Conservation (phyloP, 1,139 yeast genomes). For the Hansenula lynferdii region DNA sequence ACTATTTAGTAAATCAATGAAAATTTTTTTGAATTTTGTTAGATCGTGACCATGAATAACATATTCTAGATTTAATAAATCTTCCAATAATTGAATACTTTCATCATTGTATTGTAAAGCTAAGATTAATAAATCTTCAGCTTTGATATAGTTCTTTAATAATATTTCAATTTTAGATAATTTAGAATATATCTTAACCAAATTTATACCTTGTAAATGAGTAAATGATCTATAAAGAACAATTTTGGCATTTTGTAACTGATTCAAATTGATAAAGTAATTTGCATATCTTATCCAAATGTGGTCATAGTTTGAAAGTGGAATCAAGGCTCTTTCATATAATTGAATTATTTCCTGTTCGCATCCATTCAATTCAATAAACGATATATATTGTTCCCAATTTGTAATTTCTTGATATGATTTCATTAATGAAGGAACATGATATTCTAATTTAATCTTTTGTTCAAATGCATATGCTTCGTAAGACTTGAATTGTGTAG, state of each 20-base stretch:
- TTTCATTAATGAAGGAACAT: conserved; percentile 35
- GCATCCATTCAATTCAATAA: conserved; percentile 37
- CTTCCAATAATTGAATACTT: no score
- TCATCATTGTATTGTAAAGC: conserved; percentile 26
- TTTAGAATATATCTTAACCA: no score
- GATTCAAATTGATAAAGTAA: conserved; percentile 30
- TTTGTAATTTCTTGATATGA: conserved; percentile 42
- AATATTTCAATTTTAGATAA: conserved; percentile 33
- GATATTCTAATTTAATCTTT: conserved; percentile 46
- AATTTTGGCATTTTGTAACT: conserved; percentile 32
- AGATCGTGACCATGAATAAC: conserved; percentile 2
- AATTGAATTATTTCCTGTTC: conserved; percentile 32
- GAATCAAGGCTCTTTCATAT: conserved; percentile 55
- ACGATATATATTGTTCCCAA: conserved; percentile 62
- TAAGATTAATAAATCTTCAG: conserved; percentile 32
- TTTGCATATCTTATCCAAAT: conserved; percentile 64
- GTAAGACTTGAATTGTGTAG: conserved; percentile 56
- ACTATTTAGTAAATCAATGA: conserved; percentile 6
- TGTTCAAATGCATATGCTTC: conserved; percentile 64
- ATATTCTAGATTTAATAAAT: conserved; percentile 15
- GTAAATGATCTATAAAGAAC: conserved; percentile 31
- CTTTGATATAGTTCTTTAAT: conserved; percentile 29
- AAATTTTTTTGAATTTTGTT: conserved; percentile 18
- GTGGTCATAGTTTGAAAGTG: conserved; percentile 46
- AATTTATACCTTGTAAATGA: conserved; percentile 13